Evolutionary conservation across 2,329 filamentous ascomycete genomes (phyloP).

Genomic region (Aureobasidium sp.): DNA sequence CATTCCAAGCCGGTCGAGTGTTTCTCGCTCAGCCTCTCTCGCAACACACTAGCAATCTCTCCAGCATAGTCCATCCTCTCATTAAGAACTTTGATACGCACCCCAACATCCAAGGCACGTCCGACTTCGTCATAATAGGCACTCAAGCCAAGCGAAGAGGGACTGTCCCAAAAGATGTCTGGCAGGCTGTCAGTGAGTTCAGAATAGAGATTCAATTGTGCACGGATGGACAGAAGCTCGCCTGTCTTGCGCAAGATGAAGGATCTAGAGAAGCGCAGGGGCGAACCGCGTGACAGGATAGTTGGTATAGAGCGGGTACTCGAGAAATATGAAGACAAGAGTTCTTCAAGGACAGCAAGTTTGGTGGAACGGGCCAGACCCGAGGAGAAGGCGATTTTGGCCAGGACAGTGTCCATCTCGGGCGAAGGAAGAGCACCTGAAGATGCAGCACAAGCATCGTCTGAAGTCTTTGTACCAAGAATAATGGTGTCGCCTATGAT

Average conservation of each 20-base stretch:
- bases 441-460: neutral
- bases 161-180: conserved; percentile 93
- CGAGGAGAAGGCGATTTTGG: conserved; percentile 94
- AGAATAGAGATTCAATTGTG: conserved; percentile 92
- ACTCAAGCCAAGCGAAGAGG: conserved; percentile 81
- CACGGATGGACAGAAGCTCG: conserved; percentile 79
- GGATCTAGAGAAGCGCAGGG: conserved; percentile 57
- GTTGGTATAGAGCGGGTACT: conserved; percentile 76
- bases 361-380: conserved; percentile 90
- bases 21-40: conserved; percentile 84
- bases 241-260: conserved; percentile 93
- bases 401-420: conserved; percentile 59
- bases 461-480: conserved; percentile 61
- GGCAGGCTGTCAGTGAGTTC: conserved; percentile 92
- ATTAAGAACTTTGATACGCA: conserved; percentile 84
- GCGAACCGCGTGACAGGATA: conserved; percentile 62
- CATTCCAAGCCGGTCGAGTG: conserved; percentile 83
- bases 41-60: conserved; percentile 82
- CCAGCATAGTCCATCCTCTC: conserved; percentile 98
- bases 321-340: conserved; percentile 76
- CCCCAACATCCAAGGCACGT: conserved; percentile 79
- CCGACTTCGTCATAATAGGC: conserved; percentile 94
- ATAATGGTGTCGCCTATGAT: conserved; percentile 86
- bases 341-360: conserved; percentile 80
- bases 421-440: neutral